Evolutionary conservation across 371 early-diverging fungal species (phyloP).

Genomic region (Dinochytrium kinnereticum): DNA sequence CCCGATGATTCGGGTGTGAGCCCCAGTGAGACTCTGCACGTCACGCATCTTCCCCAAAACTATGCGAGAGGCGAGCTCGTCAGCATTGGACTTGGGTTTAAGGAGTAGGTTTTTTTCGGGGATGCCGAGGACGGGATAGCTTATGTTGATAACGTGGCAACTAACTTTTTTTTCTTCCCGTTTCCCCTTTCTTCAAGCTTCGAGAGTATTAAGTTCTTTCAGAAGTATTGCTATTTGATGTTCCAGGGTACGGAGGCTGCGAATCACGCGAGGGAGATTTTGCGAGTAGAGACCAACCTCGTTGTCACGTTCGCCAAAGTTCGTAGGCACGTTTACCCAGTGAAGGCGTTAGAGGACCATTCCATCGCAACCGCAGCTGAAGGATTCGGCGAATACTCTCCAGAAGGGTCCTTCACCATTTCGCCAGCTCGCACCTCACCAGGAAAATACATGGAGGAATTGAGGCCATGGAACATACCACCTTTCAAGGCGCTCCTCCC

Average conservation of each 20-base stretch:
- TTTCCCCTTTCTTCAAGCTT: slow-evolving; percentile 26
- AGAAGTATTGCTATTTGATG: slow-evolving; percentile 49
- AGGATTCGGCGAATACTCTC: background rate
- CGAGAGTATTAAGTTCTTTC: slow-evolving; percentile 40
- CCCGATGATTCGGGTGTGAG: slow-evolving; percentile 38
- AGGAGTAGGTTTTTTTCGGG: slow-evolving; percentile 35
- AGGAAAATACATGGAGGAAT: no score
- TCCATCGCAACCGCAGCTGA: background rate
- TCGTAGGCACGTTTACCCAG: background rate
- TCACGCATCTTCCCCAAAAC: slow-evolving; percentile 51
- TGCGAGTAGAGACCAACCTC: slow-evolving; percentile 48
- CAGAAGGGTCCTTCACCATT: no score
- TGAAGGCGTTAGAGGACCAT: background rate
- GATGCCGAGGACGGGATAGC: no score
- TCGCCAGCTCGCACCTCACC: no score
- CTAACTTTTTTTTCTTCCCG: no score
- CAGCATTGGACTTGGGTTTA: slow-evolving; percentile 39
- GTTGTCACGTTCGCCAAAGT: slow-evolving; percentile 50
- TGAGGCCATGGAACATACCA: no score
- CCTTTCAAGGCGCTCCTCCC: background rate
- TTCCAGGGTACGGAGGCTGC: slow-evolving; percentile 33
- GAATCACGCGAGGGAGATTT: slow-evolving; percentile 21
- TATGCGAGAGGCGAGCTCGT: slow-evolving; percentile 44
- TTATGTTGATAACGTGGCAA: no score
- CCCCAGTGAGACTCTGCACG: slow-evolving; percentile 35